phyloP scores from a whole-genome alignment of 768 basidiomycete species.

The Naematelia aurantialba region DNA sequence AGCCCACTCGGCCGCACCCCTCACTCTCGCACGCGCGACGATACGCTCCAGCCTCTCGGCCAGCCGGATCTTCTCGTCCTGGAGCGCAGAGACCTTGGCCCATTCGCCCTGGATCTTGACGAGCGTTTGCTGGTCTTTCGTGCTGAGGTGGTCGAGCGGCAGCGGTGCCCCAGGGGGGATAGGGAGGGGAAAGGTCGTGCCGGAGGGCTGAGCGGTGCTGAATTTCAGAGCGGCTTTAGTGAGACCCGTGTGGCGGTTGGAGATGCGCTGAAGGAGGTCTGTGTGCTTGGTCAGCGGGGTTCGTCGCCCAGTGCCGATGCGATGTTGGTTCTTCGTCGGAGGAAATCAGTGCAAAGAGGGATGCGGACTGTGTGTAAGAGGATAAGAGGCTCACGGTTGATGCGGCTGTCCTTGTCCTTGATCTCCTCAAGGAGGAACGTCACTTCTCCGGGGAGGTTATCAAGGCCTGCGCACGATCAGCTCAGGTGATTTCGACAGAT shows the following conservation, averaged over 20 bases:
- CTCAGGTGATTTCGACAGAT: no score
- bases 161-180: slow-evolving; percentile 22
- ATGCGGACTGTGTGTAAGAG: no score
- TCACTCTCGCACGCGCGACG: slow-evolving; percentile 35
- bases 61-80: slow-evolving; percentile 44
- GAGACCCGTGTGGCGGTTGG: slow-evolving; percentile 33
- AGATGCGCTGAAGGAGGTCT: slow-evolving; percentile 36
- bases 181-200: slow-evolving; percentile 24
- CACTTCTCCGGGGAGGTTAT: slow-evolving; percentile 46
- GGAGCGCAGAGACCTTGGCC: slow-evolving; percentile 42
- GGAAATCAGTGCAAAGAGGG: no score
- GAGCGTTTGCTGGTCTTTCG: slow-evolving; percentile 38
- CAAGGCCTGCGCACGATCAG: slow-evolving; percentile 28
- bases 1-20: slow-evolving; percentile 45
- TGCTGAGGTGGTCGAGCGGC: slow-evolving; percentile 27
- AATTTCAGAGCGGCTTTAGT: slow-evolving; percentile 19
- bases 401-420: slow-evolving; percentile 37
- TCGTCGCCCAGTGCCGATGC: neutral
- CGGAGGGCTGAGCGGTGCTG: slow-evolving; percentile 4
- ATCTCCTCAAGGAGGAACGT: slow-evolving; percentile 46
- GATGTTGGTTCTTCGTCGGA: neutral
- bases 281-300: neutral
- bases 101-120: slow-evolving; percentile 42
- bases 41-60: slow-evolving; percentile 43
- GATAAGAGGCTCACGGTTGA: slow-evolving; percentile 34